These are phyloP conservation scores for Polytolypa hystricis DNA, from an alignment of 2,329 filamentous ascomycete genomes.

Conservation along the genomic window DNA sequence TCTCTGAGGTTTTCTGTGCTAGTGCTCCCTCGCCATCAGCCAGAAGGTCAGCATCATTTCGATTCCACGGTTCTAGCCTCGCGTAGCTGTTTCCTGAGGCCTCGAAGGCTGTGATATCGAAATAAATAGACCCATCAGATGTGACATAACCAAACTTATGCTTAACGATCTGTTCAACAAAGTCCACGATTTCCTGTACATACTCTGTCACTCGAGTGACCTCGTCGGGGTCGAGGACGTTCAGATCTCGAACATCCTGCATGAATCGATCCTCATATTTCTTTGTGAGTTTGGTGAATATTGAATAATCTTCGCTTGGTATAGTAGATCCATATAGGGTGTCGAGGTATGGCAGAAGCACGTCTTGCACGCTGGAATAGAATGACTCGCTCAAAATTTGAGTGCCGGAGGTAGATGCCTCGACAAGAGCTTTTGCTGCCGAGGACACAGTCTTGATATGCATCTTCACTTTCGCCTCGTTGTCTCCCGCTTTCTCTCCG, in stretches of 20 bases:
- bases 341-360: conserved; percentile 76
- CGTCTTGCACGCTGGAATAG: conserved; percentile 50
- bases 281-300: conserved; percentile 78
- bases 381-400: conserved; percentile 35
- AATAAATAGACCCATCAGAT: conserved; percentile 78
- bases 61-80: conserved; percentile 71
- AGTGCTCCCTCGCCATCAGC: conserved; percentile 86
- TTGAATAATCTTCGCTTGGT: conserved; percentile 52
- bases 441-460: conserved; percentile 56
- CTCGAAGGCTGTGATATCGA: conserved; percentile 81
- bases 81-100: conserved; percentile 76
- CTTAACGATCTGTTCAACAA: conserved; percentile 69
- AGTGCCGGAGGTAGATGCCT: conserved; percentile 14
- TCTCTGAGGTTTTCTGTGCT: conserved; percentile 48
- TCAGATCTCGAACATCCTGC: conserved; percentile 75
- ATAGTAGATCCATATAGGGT: conserved; percentile 45
- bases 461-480: conserved; percentile 83
- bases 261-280: conserved; percentile 82
- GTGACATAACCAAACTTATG: conserved; percentile 76
- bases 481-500: conserved; percentile 52
- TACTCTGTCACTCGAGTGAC: conserved; percentile 90
- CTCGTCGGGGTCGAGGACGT: conserved; percentile 70
- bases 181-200: conserved; percentile 72
- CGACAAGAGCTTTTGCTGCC: conserved; percentile 38
- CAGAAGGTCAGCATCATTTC: conserved; percentile 69